A percentile compares a stretch with the other conserved stretches of the same genome.
Evolutionary conservation across 768 basidiomycete genomes (phyloP).

Genomic region (Amanita fuliginea): DNA sequence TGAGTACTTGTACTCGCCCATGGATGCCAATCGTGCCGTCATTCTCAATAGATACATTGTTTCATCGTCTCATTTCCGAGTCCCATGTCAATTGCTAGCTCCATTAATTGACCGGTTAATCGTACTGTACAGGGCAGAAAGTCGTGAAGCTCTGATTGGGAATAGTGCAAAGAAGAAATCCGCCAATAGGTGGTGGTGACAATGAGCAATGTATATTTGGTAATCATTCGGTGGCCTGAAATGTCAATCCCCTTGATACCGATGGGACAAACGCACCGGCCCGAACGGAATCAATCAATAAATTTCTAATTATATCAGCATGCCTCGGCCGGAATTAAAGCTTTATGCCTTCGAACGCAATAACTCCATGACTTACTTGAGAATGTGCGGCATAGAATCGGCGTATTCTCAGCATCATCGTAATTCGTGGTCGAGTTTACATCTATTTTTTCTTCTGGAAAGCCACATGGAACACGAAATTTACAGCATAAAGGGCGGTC

Average conservation of each 20-base stretch:
- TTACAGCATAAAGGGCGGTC: too few relatives aligned
- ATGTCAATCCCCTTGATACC: background rate
- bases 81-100: too few relatives aligned
- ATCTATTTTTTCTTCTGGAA: too few relatives aligned
- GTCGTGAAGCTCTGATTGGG: background rate
- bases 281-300: background rate
- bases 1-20: background rate
- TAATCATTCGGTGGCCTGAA: background rate
- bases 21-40: background rate
- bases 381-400: background rate
- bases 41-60: background rate
- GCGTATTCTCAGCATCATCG: background rate
- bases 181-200: background rate
- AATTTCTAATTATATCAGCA: background rate
- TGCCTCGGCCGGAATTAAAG: background rate
- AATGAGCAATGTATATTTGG: background rate
- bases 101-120: conserved; percentile 1
- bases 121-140: background rate
- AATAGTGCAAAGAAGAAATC: background rate
- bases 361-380: background rate
- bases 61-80: background rate
- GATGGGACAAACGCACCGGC: background rate
- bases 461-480: too few relatives aligned
- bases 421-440: background rate
- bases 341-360: background rate